A percentile compares a stretch with the other conserved stretches of the same genome.
phyloP scores from a whole-genome alignment of 768 basidiomycete species.

The Boletus subcaerulescens region DNA sequence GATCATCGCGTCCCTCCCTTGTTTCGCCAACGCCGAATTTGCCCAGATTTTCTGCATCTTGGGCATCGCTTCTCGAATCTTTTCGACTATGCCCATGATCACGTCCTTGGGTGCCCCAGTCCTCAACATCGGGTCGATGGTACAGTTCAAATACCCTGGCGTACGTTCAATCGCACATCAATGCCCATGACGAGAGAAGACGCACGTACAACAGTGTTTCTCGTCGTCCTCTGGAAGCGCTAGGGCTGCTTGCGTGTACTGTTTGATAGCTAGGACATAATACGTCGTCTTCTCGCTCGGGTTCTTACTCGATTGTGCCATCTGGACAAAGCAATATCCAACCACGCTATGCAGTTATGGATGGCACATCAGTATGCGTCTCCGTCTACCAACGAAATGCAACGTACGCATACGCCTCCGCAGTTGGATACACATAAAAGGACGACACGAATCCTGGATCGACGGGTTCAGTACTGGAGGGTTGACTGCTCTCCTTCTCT shows the following conservation, averaged over 20 bases:
- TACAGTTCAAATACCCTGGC: neutral
- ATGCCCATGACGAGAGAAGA: neutral
- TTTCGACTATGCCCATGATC: neutral
- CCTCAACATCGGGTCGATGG: neutral
- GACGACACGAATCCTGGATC: constrained; percentile 1
- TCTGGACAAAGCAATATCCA: neutral
- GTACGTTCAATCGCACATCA: neutral
- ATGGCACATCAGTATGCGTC: neutral
- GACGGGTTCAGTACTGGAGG: neutral
- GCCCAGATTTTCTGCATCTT: constrained; percentile 2
- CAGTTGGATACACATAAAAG: neutral
- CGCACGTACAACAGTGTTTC: neutral
- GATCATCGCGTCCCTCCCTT: neutral
- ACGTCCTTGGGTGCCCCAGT: neutral
- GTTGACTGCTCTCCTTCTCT: neutral
- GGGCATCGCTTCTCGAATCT: neutral
- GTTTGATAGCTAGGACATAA: neutral
- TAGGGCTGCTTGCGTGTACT: neutral
- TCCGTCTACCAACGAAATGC: neutral
- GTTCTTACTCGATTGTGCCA: neutral
- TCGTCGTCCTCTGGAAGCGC: constrained; percentile 4
- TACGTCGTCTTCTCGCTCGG: neutral
- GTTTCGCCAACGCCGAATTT: neutral
- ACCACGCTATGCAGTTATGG: neutral
- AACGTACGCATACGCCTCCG: neutral